These are phyloP conservation scores for Kodamaea sp. DNA, from an alignment of 1,139 yeast genomes.

Conservation along the genomic window DNA sequence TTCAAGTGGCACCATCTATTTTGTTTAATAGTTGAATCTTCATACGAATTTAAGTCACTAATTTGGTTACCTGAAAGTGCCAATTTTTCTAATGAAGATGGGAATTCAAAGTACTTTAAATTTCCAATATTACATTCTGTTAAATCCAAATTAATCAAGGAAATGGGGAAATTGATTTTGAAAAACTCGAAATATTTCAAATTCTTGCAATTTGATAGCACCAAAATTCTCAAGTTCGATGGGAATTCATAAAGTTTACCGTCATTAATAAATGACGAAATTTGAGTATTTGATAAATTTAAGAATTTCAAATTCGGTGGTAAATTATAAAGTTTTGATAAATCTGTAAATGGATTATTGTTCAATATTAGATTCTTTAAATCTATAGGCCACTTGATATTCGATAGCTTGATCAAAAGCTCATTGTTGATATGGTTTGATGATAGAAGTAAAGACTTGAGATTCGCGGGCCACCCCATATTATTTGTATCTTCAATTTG, in stretches of 20 bases:
- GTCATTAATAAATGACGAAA: slow-evolving; percentile 7
- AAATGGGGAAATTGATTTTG: slow-evolving; percentile 18
- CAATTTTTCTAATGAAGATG: slow-evolving; percentile 21
- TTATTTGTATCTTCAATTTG: slow-evolving; percentile 15
- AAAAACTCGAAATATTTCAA: slow-evolving; percentile 7
- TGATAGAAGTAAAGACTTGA: slow-evolving; percentile 25
- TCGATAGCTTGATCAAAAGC: slow-evolving; percentile 15
- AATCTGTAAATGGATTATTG: slow-evolving; percentile 22
- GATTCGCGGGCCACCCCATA: slow-evolving; percentile 25
- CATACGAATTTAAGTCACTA: slow-evolving; percentile 16
- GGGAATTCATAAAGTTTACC: slow-evolving; percentile 13
- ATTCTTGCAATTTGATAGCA: slow-evolving; percentile 15
- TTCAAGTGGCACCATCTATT: slow-evolving; percentile 23
- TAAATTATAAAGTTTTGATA: slow-evolving; percentile 18
- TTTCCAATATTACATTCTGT: slow-evolving; percentile 22
- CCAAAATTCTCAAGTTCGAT: slow-evolving; percentile 12
- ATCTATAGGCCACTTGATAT: slow-evolving; percentile 24
- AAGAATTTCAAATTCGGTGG: slow-evolving; percentile 24
- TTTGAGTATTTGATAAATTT: slow-evolving; percentile 16
- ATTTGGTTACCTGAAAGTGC: slow-evolving; percentile 23
- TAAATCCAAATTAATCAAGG: slow-evolving; percentile 17
- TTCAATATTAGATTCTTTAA: slow-evolving; percentile 24
- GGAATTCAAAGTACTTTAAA: slow-evolving; percentile 24
- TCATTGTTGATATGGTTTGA: slow-evolving; percentile 22
- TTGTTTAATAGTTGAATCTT: slow-evolving; percentile 7